Percentiles rank a stretch among this genome's conserved stretches.
Evolutionary conservation across 805 yeast species (phyloP).

Genomic region (Soucietia sequanensis): DNA sequence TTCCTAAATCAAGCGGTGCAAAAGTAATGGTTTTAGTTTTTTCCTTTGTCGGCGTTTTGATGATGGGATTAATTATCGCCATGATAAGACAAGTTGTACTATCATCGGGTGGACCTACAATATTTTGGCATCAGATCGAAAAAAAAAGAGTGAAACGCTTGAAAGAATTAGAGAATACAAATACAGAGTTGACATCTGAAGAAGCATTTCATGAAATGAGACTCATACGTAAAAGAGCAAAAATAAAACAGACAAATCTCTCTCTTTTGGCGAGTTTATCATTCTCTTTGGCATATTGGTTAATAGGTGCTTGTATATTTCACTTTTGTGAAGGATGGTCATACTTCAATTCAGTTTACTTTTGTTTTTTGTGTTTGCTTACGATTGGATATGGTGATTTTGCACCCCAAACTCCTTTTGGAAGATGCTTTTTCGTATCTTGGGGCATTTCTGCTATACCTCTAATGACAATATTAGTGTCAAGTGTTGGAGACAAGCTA

Average conservation of each 20-base stretch:
- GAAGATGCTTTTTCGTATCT: slow-evolving; percentile 67
- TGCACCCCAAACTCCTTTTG: slow-evolving; percentile 61
- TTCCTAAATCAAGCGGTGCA: slow-evolving; percentile 52
- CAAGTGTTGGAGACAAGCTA: slow-evolving; percentile 66
- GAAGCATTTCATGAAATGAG: slow-evolving; percentile 60
- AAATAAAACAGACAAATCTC: slow-evolving; percentile 31
- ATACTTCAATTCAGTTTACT: slow-evolving; percentile 71
- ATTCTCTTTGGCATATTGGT: slow-evolving; percentile 59
- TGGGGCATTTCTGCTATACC: slow-evolving; percentile 89
- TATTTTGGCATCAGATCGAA: slow-evolving; percentile 67
- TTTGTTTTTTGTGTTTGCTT: slow-evolving; percentile 68
- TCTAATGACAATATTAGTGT: slow-evolving; percentile 76
- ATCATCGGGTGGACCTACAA: slow-evolving; percentile 59
- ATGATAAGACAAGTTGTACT: slow-evolving; percentile 66
- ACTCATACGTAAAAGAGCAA: slow-evolving; percentile 44
- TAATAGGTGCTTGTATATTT: slow-evolving; percentile 71
- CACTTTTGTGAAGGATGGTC: slow-evolving; percentile 64
- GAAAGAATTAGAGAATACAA: slow-evolving; percentile 10
- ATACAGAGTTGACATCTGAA: slow-evolving; percentile 28
- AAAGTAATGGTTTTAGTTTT: slow-evolving; percentile 60
- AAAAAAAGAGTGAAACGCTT: slow-evolving; percentile 37
- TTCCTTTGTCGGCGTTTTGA: slow-evolving; percentile 67
- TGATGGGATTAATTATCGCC: slow-evolving; percentile 71
- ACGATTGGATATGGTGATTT: slow-evolving; percentile 87
- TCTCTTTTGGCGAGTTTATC: slow-evolving; percentile 41